Evolutionary conservation across 306 rosid genomes (phyloP).

Genomic region (Prunus kanzakura): DNA sequence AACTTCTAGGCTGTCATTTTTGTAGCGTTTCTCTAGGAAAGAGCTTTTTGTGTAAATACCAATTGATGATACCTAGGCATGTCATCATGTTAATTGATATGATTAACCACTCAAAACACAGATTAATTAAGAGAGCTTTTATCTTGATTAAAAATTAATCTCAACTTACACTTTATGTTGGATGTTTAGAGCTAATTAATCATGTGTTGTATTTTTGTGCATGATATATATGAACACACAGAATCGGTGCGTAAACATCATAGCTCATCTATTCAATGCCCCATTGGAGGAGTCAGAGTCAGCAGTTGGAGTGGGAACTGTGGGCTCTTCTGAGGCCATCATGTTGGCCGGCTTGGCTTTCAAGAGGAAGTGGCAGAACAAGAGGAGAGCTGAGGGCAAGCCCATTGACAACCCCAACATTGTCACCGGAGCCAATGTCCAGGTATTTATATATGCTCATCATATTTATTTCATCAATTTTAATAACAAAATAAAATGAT

Average conservation of each 20-base stretch:
- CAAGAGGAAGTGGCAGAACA: conserved; percentile 91
- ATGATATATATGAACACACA: conserved; percentile 16
- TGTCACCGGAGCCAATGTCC: conserved; percentile 94
- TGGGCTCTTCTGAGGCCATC: conserved; percentile 95
- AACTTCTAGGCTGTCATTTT: too few relatives aligned
- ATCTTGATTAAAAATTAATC: too few relatives aligned
- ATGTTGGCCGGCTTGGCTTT: conserved; percentile 97
- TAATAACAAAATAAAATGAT: too few relatives aligned
- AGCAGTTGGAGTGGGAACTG: conserved; percentile 89
- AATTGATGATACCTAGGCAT: too few relatives aligned
- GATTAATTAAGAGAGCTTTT: too few relatives aligned
- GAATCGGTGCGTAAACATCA: conserved; percentile 95
- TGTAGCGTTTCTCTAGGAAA: too few relatives aligned
- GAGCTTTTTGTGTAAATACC: too few relatives aligned
- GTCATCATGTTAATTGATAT: too few relatives aligned
- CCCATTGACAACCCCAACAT: conserved; percentile 83
- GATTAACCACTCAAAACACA: too few relatives aligned
- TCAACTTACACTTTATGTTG: too few relatives aligned
- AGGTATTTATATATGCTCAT: conserved; percentile 34
- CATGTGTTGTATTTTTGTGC: neutral
- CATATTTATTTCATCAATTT: too few relatives aligned
- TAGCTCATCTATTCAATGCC: conserved; percentile 88
- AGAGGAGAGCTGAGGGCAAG: conserved; percentile 50
- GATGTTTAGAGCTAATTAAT: neutral
- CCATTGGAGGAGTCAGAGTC: conserved; percentile 70